Base-by-base conservation (phyloP, 306 rosid species). In the Mimosa bimucronata region DNA sequence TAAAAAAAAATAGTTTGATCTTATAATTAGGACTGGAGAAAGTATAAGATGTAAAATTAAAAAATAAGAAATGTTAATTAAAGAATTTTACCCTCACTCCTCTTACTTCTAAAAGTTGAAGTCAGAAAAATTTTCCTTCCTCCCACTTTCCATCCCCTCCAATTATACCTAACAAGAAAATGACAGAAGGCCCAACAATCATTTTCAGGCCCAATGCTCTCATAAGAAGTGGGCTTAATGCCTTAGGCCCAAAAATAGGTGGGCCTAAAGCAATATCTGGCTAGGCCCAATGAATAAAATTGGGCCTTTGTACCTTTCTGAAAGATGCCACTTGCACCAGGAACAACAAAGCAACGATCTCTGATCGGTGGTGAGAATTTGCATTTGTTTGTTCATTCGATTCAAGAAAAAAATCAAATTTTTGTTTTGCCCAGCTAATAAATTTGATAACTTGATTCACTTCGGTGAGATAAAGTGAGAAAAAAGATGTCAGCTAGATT, bases 401-500 rank as follows among this genome's bases (percentile, higher is more conserved):
- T 69, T 75, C 74, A 60, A n/a, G 53, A 65, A 29, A 44, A 79
- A 57, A 15, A 10, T 42, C 66, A 71, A 19, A 42, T 13, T 50
- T 10, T 48, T 34, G 5, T 34, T 34, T 6, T 26, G 5, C 26
- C 73, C 61, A 53, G 44, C 28, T 26, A 37, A 30, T 13, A 34
- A 34, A 34, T 34, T n/a, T 45, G 73, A 71, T 45, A 28, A n/a
- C 19, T 72, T 1, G 55, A 44, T 45, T 77, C 62, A 55, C 26
- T 21, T 15, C 21, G 38, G 18, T 73, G 34, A 25, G 28, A 25
- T n/a, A 34, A 34, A 34, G 2, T 1, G 5, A 0, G 41, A 42
- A 74, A 55, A n/a, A 80, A 84, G 66, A 94, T 94, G 98, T 92
- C 97, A n/a, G 91, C 83, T 88, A 88, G 97, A 65, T 82, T 85